Conservation (phyloP, 805 yeast genomes). For the Saturnispora zaruensis region DNA sequence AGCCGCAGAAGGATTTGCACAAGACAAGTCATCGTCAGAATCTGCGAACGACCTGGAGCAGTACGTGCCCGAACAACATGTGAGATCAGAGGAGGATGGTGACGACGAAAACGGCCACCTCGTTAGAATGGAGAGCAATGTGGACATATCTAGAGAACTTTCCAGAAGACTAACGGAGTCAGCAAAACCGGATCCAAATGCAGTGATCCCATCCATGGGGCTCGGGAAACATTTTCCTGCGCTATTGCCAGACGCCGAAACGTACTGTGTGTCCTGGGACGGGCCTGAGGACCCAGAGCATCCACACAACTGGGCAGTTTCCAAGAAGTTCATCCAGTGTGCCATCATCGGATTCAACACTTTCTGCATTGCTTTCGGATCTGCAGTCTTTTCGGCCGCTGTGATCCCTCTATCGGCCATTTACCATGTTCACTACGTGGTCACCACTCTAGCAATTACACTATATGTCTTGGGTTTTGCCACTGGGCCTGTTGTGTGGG, state of each 20-base stretch:
- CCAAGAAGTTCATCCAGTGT: slow-evolving; percentile 39
- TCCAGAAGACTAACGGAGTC: slow-evolving; percentile 38
- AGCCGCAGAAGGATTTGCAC: not conserved
- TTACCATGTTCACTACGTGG: slow-evolving; percentile 56
- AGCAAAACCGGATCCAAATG: slow-evolving; percentile 27
- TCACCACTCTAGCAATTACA: slow-evolving; percentile 69
- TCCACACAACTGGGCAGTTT: slow-evolving; percentile 69
- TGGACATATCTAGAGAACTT: slow-evolving; percentile 20
- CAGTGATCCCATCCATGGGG: slow-evolving; percentile 55
- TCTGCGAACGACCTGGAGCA: not conserved
- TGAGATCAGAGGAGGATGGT: not conserved
- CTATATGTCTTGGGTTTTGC: slow-evolving; percentile 91
- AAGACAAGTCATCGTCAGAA: not conserved
- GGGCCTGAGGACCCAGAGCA: slow-evolving; percentile 74
- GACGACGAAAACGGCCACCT: slow-evolving; percentile 7
- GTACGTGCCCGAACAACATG: not conserved
- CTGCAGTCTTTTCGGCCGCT: slow-evolving; percentile 72
- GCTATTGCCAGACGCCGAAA: slow-evolving; percentile 41
- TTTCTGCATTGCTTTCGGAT: slow-evolving; percentile 56
- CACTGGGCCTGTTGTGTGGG: slow-evolving; percentile 85
- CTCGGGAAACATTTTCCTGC: slow-evolving; percentile 58
- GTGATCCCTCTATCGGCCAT: slow-evolving; percentile 37
- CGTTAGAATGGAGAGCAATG: slow-evolving; percentile 15
- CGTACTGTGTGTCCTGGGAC: slow-evolving; percentile 61
- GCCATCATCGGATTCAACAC: slow-evolving; percentile 41